Evolutionary conservation across 2,329 filamentous ascomycete genomes (phyloP).

Genomic region (Teratosphaeria pseudoeucalypti): DNA sequence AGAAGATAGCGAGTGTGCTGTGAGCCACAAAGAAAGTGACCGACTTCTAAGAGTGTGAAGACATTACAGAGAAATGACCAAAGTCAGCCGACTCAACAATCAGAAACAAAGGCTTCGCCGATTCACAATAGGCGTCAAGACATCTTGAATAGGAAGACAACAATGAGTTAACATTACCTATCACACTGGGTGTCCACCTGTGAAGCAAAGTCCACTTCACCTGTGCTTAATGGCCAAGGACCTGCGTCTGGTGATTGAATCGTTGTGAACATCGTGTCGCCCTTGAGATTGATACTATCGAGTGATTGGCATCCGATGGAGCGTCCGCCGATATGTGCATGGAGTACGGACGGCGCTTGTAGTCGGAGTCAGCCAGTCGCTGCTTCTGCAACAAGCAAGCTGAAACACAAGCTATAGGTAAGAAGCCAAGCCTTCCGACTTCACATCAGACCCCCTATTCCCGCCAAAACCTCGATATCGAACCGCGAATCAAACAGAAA

Average conservation of each 20-base stretch:
- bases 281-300: background rate
- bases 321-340: background rate
- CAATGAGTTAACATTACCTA: background rate
- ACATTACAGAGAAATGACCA: background rate
- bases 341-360: background rate
- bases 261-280: background rate
- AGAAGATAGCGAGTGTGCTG: background rate
- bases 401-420: background rate
- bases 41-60: background rate
- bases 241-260: background rate
- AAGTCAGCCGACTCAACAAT: background rate
- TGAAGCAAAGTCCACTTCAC: background rate
- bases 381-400: background rate
- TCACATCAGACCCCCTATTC: no score
- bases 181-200: background rate
- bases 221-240: background rate
- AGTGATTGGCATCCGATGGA: background rate
- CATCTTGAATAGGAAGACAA: background rate
- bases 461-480: no score
- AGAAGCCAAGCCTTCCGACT: no score
- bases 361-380: background rate
- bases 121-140: background rate
- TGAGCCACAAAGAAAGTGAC: background rate
- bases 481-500: no score
- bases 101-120: background rate